Conservation (phyloP, 108 stramenopile species). For the Heterococcus sp. region DNA sequence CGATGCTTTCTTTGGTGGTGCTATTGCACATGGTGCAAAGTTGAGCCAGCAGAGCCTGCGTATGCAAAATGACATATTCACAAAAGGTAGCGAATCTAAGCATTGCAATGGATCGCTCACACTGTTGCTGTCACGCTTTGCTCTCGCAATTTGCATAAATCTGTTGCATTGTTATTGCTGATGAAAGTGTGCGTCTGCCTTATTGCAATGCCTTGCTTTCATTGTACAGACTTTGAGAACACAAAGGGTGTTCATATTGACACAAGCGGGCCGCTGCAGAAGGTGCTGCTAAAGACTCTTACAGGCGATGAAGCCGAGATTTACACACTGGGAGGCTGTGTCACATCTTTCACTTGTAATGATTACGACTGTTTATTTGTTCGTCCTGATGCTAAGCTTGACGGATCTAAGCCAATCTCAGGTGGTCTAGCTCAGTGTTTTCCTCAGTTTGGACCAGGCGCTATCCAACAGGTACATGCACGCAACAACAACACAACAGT, state of each 20-base stretch:
- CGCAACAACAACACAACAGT: no score
- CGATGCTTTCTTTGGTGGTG: no score
- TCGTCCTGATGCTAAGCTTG: slow-evolving; percentile 92
- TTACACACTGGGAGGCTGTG: slow-evolving; percentile 40
- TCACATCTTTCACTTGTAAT: slow-evolving; percentile 37
- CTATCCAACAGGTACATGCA: slow-evolving; percentile 77
- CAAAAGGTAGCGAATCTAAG: no score
- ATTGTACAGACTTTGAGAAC: not conserved
- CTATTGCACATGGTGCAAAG: no score
- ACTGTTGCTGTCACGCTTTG: no score
- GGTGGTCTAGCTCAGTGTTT: slow-evolving; percentile 91
- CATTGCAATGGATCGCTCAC: no score
- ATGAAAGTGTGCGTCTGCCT: no score
- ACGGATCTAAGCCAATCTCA: slow-evolving; percentile 89
- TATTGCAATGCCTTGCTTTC: no score
- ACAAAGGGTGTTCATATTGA: not conserved
- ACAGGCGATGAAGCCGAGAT: slow-evolving; percentile 18
- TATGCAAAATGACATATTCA: no score
- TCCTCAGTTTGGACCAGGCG: slow-evolving; percentile 69
- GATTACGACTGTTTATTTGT: slow-evolving; percentile 81
- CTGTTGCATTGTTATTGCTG: no score
- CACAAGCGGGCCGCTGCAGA: not conserved
- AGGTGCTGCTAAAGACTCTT: not conserved
- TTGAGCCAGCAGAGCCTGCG: no score
- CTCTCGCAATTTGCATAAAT: no score